These are phyloP conservation scores for Schwanniomyces yamadae DNA, from an alignment of 805 yeast genomes.

Conservation along the genomic window DNA sequence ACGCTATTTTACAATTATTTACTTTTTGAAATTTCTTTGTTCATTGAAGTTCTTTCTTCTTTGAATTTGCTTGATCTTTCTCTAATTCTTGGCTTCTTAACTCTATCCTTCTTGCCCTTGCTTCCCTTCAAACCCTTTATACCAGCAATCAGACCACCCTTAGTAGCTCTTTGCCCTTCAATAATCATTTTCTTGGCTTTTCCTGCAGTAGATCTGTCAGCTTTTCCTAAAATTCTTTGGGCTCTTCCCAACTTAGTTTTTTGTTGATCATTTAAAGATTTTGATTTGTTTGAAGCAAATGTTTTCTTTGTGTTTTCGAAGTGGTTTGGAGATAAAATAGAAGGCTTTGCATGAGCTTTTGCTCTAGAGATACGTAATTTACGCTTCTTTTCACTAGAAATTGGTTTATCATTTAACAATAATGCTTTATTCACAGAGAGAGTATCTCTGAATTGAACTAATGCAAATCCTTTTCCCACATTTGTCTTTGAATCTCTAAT, in stretches of 20 bases:
- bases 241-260: constrained; percentile 82
- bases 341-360: constrained; percentile 40
- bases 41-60: constrained; percentile 14
- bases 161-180: constrained; percentile 79
- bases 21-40: neutral
- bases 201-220: constrained; percentile 73
- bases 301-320: constrained; percentile 31
- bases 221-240: constrained; percentile 67
- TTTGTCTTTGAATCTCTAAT: constrained; percentile 92
- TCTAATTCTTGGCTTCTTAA: constrained; percentile 59
- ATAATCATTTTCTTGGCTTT: constrained; percentile 35
- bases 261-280: constrained; percentile 58
- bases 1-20: neutral
- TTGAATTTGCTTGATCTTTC: constrained; percentile 54
- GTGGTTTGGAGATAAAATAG: constrained; percentile 44
- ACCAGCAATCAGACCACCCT: constrained; percentile 62
- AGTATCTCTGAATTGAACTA: constrained; percentile 80
- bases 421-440: constrained; percentile 79
- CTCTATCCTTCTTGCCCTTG: constrained; percentile 33
- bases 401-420: constrained; percentile 67
- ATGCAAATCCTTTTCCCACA: constrained; percentile 96
- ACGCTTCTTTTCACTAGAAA: constrained; percentile 45
- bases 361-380: constrained; percentile 74
- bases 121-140: constrained; percentile 52
- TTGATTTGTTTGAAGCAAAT: constrained; percentile 19